These are phyloP conservation scores for Ambrosia artemisiifolia DNA, from an alignment of 129 eudicot species.

Conservation along the genomic window DNA sequence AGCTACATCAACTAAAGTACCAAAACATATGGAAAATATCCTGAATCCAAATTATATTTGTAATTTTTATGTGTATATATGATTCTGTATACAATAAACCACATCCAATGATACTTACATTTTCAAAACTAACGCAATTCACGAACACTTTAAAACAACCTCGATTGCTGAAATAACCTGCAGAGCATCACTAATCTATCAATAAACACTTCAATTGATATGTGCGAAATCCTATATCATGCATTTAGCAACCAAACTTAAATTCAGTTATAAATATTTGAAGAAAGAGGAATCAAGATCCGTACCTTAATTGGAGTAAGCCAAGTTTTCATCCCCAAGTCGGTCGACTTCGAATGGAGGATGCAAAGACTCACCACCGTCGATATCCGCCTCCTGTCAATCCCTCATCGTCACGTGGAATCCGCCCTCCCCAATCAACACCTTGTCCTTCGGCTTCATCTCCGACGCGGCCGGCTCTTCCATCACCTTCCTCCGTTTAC, in stretches of 20 bases:
- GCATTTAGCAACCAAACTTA: not conserved
- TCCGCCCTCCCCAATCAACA: no score
- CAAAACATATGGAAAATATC: not conserved
- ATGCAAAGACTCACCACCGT: no score
- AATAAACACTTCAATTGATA: not conserved
- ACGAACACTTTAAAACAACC: conserved; percentile 10
- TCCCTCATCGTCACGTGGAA: no score
- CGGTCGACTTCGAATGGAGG: no score
- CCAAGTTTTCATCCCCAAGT: not conserved
- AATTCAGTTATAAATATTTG: not conserved
- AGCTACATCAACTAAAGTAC: not conserved
- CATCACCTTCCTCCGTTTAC: no score
- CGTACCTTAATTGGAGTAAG: conserved; percentile 12
- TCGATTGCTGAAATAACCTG: conserved; percentile 20
- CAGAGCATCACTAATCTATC: not conserved
- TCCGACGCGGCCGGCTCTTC: no score
- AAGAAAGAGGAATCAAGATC: not conserved
- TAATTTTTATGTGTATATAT: not conserved
- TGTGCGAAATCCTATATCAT: conserved; percentile 12
- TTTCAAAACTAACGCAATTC: conserved; percentile 11
- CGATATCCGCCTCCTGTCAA: no score
- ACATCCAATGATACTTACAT: conserved; percentile 23
- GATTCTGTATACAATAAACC: not conserved
- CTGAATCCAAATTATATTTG: not conserved
- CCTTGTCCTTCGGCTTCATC: no score